Evolutionary conservation across 148 eudicot genomes (phyloP), one percentile per base, ranked within the genome.

Genomic region (Rhododendron ovatum): DNA sequence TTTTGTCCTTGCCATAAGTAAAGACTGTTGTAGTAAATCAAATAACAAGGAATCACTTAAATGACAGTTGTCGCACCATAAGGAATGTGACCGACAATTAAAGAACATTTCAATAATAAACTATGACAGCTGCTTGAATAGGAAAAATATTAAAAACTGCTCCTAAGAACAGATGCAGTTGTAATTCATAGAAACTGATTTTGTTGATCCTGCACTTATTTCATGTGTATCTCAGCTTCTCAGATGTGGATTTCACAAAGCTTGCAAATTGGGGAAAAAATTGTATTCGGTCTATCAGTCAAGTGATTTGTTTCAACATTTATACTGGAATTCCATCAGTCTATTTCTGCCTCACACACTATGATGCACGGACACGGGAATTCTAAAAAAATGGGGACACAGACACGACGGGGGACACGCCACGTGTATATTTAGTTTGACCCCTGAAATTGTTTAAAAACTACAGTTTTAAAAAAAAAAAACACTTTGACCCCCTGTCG

Each of bases 1-100:
- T 67, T 87, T 87, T 55, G 61, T 55, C 61, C 61, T 55, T 51
- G 89, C 81, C 89, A 84, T 87, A 39, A 30, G 57, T n/a, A 75
- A 48, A 83, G 4, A 51, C 74, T 84, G 83, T 33, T 59, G 69
- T 80, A 35, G 17, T 28, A 82, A 63, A 77, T 80, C 65, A 86
- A 86, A 86, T 48, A 45, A 73, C 10, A 18, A 17, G 55, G 86
- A 76, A 87, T 48, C 80, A 48, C 30, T 84, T 48, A 71, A 50
- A 37, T 24, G 37, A 82, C 10, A 51, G 63, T 15, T 50, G 14
- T 26, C 18, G 24, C 63, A 50, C 63, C 83, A 30, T 50, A 3
- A 48, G 59, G 43, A 50, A 80, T 51, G 30, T 80, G 20, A 30
- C 30, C 17, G 7, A 80, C 35, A 48, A 47, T n/a, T 20, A 43